Evolutionary conservation across 495 filamentous ascomycete species (phyloP).

Genomic region (Podospora pseudocomata): DNA sequence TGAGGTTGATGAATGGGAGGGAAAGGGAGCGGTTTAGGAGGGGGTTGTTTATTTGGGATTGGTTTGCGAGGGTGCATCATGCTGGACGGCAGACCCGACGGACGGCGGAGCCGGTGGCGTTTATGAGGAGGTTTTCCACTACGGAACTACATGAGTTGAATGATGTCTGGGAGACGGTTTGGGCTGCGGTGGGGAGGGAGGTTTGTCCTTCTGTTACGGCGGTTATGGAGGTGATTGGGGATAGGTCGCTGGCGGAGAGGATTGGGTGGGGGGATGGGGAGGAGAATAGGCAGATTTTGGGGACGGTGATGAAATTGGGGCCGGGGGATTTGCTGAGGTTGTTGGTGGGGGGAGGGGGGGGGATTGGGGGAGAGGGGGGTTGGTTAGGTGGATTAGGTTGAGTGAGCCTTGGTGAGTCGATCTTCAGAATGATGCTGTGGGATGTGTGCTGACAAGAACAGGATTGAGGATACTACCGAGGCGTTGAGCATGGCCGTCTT

Average conservation of each 20-base stretch:
- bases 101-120: conserved; percentile 17
- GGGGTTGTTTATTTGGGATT: conserved; percentile 69
- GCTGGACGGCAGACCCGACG: conserved; percentile 10
- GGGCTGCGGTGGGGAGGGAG: conserved; percentile 31
- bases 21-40: conserved; percentile 61
- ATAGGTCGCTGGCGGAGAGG: conserved; percentile 23
- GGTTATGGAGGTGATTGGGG: conserved; percentile 23
- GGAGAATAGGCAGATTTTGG: conserved; percentile 27
- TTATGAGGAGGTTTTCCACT: conserved; percentile 34
- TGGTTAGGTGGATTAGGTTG: conserved; percentile 23
- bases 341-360: conserved; percentile 31
- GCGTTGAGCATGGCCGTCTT: conserved; percentile 10
- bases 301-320: conserved; percentile 39
- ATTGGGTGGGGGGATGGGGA: conserved; percentile 36
- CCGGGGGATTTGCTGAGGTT: conserved; percentile 36
- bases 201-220: conserved; percentile 35
- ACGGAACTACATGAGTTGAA: conserved; percentile 34
- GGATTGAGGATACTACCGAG: conserved; percentile 24
- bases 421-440: not conserved
- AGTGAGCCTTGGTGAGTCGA: conserved; percentile 21
- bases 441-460: not conserved
- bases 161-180: conserved; percentile 33
- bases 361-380: conserved; percentile 28
- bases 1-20: conserved; percentile 55
- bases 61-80: conserved; percentile 41